A percentile compares a stretch with the other conserved stretches of the same genome.
phyloP scores from a whole-genome alignment of 176 grass and related monocot genomes.

The Carex cristatella region DNA sequence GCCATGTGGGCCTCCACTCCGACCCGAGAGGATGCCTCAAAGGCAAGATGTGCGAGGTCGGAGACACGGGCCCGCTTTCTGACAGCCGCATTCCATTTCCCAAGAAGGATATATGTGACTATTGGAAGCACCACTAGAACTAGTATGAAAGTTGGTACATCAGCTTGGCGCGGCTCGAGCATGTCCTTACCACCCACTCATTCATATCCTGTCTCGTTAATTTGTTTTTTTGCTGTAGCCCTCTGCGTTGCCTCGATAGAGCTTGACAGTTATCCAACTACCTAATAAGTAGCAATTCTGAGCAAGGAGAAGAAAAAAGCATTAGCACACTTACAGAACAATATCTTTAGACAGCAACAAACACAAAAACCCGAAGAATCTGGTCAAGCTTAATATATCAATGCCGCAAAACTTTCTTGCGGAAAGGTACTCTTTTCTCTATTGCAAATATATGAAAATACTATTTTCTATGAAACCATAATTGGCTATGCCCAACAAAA shows the following conservation, averaged over 20 bases:
- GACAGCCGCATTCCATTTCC: conserved; percentile 70
- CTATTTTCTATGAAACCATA: not conserved
- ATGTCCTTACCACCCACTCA: conserved; percentile 78
- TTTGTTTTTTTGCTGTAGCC: not conserved
- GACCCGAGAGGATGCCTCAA: conserved; percentile 62
- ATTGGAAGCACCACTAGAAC: conserved; percentile 81
- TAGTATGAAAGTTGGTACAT: conserved; percentile 72
- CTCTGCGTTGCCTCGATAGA: not conserved
- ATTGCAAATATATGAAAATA: conserved; percentile 4
- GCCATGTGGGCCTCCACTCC: conserved; percentile 51
- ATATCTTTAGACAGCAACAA: not conserved
- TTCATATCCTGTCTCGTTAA: conserved; percentile 50
- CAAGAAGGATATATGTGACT: conserved; percentile 82
- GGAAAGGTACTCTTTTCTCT: not conserved
- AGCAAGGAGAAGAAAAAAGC: not conserved
- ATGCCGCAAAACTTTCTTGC: not conserved
- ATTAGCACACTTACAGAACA: not conserved
- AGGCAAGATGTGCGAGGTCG: conserved; percentile 66
- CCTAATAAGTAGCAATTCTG: not conserved
- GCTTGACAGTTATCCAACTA: not conserved
- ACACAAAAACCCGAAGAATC: not conserved
- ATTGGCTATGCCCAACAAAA: not conserved
- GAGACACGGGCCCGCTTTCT: conserved; percentile 64
- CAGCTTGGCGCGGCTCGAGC: conserved; percentile 93
- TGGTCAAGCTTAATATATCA: not conserved